These are phyloP conservation scores for Colletotrichum theobromicola DNA, from an alignment of 2,329 filamentous ascomycete species.

Conservation along the genomic window DNA sequence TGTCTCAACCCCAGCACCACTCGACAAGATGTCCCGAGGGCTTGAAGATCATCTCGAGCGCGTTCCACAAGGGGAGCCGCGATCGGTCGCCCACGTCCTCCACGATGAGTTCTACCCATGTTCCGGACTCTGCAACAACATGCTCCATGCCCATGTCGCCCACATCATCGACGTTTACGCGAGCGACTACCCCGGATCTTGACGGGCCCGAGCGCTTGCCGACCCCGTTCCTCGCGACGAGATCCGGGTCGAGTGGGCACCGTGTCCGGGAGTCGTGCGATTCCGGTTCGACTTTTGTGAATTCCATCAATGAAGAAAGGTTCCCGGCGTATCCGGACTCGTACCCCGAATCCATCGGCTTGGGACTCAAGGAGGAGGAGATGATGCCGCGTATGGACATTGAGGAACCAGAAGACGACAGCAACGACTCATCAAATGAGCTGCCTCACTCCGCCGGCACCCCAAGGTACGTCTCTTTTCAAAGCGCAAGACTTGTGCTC, in stretches of 20 bases:
- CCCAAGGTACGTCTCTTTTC: neutral
- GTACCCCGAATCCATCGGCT: neutral
- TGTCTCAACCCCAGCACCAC: neutral
- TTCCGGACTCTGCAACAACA: conserved; percentile 43
- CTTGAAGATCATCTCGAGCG: conserved; percentile 16
- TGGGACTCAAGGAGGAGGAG: conserved; percentile 34
- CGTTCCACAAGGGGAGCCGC: conserved; percentile 3
- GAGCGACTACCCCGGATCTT: conserved; percentile 22
- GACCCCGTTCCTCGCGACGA: conserved; percentile 9
- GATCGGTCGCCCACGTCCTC: conserved; percentile 41
- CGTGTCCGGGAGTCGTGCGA: conserved; percentile 29
- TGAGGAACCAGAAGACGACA: neutral
- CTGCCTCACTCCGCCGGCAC: conserved; percentile 4
- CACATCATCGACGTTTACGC: conserved; percentile 22
- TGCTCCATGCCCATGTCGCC: conserved; percentile 32
- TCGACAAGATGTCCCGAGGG: conserved; percentile 18
- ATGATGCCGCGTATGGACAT: conserved; percentile 27
- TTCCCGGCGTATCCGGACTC: conserved; percentile 15
- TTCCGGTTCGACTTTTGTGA: conserved; percentile 42
- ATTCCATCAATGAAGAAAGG: conserved; percentile 16
- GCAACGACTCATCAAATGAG: neutral
- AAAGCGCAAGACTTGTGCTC: neutral
- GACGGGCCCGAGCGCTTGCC: conserved; percentile 12
- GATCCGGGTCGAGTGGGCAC: conserved; percentile 4
- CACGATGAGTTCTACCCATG: conserved; percentile 38